Base-by-base conservation (phyloP, 2,329 filamentous ascomycete genomes). In the Iodosphaeria phyllophila region DNA sequence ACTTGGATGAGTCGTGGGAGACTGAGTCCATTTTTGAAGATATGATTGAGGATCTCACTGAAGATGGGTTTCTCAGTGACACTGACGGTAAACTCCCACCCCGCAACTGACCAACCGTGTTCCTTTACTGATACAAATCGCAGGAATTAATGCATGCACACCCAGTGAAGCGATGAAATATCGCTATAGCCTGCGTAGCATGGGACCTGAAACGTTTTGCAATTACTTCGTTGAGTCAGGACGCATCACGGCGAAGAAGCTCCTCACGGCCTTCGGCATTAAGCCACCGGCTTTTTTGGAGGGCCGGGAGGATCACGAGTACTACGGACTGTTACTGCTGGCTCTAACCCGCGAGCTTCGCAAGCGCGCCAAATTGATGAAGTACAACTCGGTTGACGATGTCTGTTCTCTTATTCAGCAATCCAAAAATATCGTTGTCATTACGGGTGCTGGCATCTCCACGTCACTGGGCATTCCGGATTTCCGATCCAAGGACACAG, bases 391-490 rank as follows among this genome's bases (percentile, higher is more conserved):
- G 1, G 61, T 95, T 26, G 77, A 91, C 34, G 83, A 98, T 50
- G 89, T 80, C 4, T 83, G 89, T 6, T 52, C 60, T 9, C 58
- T 98, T 25, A 62, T 98, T 21, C 60, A 68, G 37, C 64, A 65
- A 30, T 70, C 74, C 29, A 67, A 67, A 36, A 92, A 92, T 47
- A 84, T 98, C 46, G 69, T 98, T 41, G 77, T 95, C 35, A 67
- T 98, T 36, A 95, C 89, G 1, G 89, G 89, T 25, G 89, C 89
- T 11, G 89, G 89, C 36, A 95, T 98, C 37, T 93, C 84, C 14
- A 98, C 89, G 1, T 92, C 82, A 25, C 69, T 98, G 12, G 89
- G 89, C 32, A 95, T 98, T 30, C 89, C 89, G 4, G 89, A 98
- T 48, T 98, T 98, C 44, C 74, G 89, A 35, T 93, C 84, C 26